These are phyloP conservation scores for Ustilago curta DNA, from an alignment of 1,284 basidiomycete genomes.

Conservation along the genomic window DNA sequence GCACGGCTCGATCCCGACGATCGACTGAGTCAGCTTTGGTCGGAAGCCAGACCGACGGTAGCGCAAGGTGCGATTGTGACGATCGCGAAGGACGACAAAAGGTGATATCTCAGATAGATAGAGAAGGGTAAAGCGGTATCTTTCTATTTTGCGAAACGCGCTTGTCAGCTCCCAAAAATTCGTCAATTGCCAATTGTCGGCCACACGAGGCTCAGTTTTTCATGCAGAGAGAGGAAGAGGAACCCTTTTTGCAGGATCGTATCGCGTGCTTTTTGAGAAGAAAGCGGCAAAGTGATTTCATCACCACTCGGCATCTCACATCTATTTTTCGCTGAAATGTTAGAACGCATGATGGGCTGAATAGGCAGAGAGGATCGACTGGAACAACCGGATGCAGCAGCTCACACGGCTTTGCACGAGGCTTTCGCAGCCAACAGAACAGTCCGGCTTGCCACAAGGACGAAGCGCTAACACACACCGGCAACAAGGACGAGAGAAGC, in stretches of 20 bases:
- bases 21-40: slow-evolving; percentile 2
- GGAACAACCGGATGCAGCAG: background rate
- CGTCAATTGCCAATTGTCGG: background rate
- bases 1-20: background rate
- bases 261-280: slow-evolving; percentile 22
- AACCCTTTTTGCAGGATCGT: slow-evolving; percentile 7
- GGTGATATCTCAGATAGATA: background rate
- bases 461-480: background rate
- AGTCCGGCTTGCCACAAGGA: background rate
- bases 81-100: background rate
- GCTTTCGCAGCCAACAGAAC: background rate
- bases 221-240: slow-evolving; percentile 15
- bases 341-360: background rate
- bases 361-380: background rate
- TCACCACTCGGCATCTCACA: slow-evolving; percentile 9
- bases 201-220: background rate
- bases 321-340: background rate
- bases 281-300: slow-evolving; percentile 2
- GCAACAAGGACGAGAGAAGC: background rate
- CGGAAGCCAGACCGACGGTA: background rate
- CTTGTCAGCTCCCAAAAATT: background rate
- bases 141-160: too few species aligned
- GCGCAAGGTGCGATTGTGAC: background rate
- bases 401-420: background rate
- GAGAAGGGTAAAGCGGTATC: background rate